These are phyloP conservation scores for Kwoniella dendrophila DNA, from an alignment of 768 basidiomycete genomes.

Conservation along the genomic window DNA sequence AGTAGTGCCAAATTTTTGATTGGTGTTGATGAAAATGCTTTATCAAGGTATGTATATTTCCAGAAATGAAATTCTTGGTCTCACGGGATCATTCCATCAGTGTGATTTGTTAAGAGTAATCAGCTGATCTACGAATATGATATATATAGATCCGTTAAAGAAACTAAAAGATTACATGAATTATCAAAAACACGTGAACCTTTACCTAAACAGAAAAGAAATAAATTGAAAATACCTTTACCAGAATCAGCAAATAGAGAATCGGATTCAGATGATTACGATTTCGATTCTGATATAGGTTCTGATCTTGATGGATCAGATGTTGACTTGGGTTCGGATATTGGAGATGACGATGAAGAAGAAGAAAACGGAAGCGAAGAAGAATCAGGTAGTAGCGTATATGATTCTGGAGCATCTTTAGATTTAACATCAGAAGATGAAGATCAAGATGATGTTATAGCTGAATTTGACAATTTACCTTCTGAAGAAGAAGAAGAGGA, in stretches of 20 bases:
- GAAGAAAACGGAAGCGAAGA: slow-evolving; percentile 33
- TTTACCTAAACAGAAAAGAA: slow-evolving; percentile 60
- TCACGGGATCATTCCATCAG: neutral
- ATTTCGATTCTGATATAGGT: slow-evolving; percentile 62
- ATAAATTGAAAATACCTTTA: slow-evolving; percentile 59
- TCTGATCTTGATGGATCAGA: slow-evolving; percentile 58
- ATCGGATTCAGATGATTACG: slow-evolving; percentile 66
- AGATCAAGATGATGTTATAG: slow-evolving; percentile 30
- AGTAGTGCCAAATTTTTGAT: slow-evolving; percentile 69
- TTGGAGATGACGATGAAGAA: slow-evolving; percentile 22
- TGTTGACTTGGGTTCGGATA: slow-evolving; percentile 28
- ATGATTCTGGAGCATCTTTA: slow-evolving; percentile 55
- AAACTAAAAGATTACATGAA: slow-evolving; percentile 70
- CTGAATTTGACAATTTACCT: slow-evolving; percentile 19
- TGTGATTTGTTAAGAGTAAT: slow-evolving; percentile 6
- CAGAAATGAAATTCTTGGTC: neutral
- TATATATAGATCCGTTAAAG: slow-evolving; percentile 77
- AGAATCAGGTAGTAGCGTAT: slow-evolving; percentile 56
- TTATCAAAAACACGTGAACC: slow-evolving; percentile 61
- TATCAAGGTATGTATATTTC: slow-evolving; percentile 66
- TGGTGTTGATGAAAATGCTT: slow-evolving; percentile 73
- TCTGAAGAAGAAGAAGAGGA: slow-evolving; percentile 33
- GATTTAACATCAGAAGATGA: slow-evolving; percentile 42
- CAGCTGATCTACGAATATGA: slow-evolving; percentile 15
- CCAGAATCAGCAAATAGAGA: slow-evolving; percentile 22